phyloP scores from a whole-genome alignment of 148 eudicot genomes.

The Vaccinium macrocarpon region DNA sequence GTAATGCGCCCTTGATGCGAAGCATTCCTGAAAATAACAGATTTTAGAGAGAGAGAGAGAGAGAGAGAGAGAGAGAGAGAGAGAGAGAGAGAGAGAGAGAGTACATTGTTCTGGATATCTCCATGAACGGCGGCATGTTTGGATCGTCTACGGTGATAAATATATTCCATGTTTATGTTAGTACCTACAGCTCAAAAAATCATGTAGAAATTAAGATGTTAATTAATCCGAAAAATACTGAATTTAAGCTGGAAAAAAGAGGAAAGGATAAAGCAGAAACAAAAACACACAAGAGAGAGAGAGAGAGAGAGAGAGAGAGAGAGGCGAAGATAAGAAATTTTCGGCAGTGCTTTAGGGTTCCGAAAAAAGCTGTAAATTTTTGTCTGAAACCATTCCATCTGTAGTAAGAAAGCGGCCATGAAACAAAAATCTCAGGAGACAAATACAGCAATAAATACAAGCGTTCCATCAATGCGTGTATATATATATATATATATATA shows the following conservation, averaged over 20 bases:
- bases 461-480: not conserved
- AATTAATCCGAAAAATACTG: not conserved
- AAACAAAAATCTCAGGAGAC: not conserved
- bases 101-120: not conserved
- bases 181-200: not conserved
- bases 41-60: constrained; percentile 8
- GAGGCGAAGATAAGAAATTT: not conserved
- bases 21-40: constrained; percentile 10
- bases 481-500: not conserved
- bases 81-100: constrained; percentile 5
- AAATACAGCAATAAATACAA: not conserved
- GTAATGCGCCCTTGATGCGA: not conserved
- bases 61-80: not conserved
- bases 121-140: not conserved
- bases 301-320: too few relatives aligned
- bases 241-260: not conserved
- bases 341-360: not conserved
- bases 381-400: not conserved
- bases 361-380: not conserved
- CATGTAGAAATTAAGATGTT: not conserved
- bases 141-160: constrained; percentile 27
- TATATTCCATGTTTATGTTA: constrained; percentile 18
- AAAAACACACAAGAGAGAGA: not conserved
- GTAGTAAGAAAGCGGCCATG: constrained; percentile 12
- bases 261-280: not conserved